Evolutionary conservation across 75 land plant genomes (phyloP).

Genomic region (Larix kaempferi): DNA sequence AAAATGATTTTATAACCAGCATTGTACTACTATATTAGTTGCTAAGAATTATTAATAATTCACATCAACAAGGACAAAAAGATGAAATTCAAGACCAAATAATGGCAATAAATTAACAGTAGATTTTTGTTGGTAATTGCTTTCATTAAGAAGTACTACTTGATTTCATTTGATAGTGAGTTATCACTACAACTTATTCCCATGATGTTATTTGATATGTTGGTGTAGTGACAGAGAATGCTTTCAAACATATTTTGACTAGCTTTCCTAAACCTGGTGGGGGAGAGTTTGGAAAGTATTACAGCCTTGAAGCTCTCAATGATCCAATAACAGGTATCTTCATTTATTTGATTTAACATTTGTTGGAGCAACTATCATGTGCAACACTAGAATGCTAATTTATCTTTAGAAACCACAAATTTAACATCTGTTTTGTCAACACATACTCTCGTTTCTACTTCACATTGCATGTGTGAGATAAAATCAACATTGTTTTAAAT

Average conservation of each 20-base stretch:
- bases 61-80: no score
- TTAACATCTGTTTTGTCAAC: background rate
- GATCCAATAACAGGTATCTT: slow-evolving; percentile 47
- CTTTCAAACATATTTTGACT: slow-evolving; percentile 56
- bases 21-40: no score
- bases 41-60: no score
- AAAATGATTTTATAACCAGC: no score
- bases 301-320: slow-evolving; percentile 60
- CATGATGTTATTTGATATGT: background rate
- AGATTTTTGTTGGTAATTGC: background rate
- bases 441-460: background rate
- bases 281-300: slow-evolving; percentile 68
- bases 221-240: slow-evolving; percentile 32
- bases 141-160: background rate
- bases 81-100: background rate
- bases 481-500: background rate
- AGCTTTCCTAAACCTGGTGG: slow-evolving; percentile 66
- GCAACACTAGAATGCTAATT: background rate
- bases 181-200: background rate
- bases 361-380: background rate
- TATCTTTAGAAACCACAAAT: background rate
- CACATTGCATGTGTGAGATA: background rate
- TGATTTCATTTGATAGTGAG: background rate
- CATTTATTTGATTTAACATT: background rate
- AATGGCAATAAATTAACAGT: background rate